phyloP scores from a whole-genome alignment of 495 filamentous ascomycete species.

The Xylaria flabelliformis region DNA sequence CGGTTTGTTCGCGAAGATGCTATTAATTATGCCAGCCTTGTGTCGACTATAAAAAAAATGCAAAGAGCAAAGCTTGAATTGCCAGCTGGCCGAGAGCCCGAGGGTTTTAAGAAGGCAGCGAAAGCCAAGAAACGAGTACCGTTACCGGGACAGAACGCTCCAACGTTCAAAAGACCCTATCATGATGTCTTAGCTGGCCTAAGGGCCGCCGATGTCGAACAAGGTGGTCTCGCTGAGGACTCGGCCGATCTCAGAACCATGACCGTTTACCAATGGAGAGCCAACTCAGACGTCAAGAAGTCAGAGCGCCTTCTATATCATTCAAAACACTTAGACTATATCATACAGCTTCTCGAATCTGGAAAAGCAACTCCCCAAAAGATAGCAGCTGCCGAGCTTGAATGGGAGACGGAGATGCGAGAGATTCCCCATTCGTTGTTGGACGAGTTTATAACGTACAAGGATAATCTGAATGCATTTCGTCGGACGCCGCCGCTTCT shows the following conservation, averaged over 20 bases:
- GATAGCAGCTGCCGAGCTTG: slow-evolving; percentile 25
- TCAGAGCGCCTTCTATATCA: slow-evolving; percentile 36
- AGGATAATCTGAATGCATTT: slow-evolving; percentile 56
- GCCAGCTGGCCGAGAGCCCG: slow-evolving; percentile 40
- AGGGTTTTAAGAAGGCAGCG: slow-evolving; percentile 36
- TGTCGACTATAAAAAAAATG: slow-evolving; percentile 42
- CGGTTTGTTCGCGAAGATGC: slow-evolving; percentile 40
- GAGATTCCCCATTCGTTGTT: slow-evolving; percentile 23
- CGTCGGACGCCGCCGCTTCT: slow-evolving; percentile 55
- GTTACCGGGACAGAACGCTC: slow-evolving; percentile 29
- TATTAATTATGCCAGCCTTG: slow-evolving; percentile 45
- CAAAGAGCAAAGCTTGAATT: slow-evolving; percentile 38
- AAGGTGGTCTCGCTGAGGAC: slow-evolving; percentile 8
- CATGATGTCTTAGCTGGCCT: slow-evolving; percentile 42
- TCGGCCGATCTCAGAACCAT: slow-evolving; percentile 34
- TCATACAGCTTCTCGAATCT: slow-evolving; percentile 30
- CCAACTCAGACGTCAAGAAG: slow-evolving; percentile 32
- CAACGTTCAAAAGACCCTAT: slow-evolving; percentile 40
- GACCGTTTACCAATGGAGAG: slow-evolving; percentile 36
- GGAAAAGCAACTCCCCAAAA: slow-evolving; percentile 18
- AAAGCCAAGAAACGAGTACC: not conserved
- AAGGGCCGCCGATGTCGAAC: slow-evolving; percentile 33
- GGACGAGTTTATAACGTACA: slow-evolving; percentile 40
- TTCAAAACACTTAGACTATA: slow-evolving; percentile 29
- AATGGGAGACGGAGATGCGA: slow-evolving; percentile 31